Evolutionary conservation across 208 protist species (phyloP).

Genomic region (Histomonas meleagridis): DNA sequence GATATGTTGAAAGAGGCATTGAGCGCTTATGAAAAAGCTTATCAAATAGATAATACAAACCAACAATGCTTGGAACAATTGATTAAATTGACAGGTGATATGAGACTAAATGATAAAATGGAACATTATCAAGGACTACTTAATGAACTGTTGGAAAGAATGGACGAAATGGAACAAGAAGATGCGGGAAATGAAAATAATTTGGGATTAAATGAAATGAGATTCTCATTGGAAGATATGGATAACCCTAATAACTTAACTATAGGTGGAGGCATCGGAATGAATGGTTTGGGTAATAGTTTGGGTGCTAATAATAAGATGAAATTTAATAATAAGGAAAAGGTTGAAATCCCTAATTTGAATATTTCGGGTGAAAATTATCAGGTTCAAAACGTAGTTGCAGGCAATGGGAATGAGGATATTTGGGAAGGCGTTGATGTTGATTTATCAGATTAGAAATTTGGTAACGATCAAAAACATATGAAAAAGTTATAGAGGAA

Average conservation of each 20-base stretch:
- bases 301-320: background rate
- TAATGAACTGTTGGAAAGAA: background rate
- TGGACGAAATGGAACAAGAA: background rate
- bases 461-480: too few relatives aligned
- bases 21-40: background rate
- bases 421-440: constrained; percentile 24
- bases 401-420: background rate
- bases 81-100: constrained; percentile 20
- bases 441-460: background rate
- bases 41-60: background rate
- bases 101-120: background rate
- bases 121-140: background rate
- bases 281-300: background rate
- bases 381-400: background rate
- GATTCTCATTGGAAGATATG: background rate
- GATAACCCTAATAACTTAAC: background rate
- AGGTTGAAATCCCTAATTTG: background rate
- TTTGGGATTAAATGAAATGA: too few relatives aligned
- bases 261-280: background rate
- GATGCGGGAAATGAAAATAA: background rate
- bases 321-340: background rate
- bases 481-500: too few relatives aligned
- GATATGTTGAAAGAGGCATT: background rate
- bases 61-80: constrained; percentile 34
- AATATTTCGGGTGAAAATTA: background rate